Evolutionary conservation across 169 alveolate genomes (phyloP).

Genomic region (Plasmodium adleri): DNA sequence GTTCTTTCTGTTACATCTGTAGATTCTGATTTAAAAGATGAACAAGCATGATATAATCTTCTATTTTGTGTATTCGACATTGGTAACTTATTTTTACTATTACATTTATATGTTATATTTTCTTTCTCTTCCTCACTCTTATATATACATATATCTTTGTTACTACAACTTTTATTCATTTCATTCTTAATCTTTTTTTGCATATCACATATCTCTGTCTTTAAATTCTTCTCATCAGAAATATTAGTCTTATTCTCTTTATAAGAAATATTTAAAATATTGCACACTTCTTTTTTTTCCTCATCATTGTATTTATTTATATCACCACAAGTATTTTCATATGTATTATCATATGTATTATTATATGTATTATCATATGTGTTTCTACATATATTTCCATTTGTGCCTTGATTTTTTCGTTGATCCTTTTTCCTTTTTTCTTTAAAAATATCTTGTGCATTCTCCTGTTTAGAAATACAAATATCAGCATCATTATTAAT

Average conservation of each 20-base stretch:
- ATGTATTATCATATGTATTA: background rate
- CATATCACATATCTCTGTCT: background rate
- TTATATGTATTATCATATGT: background rate
- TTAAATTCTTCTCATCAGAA: no score
- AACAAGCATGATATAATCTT: background rate
- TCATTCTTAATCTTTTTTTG: background rate
- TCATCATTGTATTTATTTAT: background rate
- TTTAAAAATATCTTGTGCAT: background rate
- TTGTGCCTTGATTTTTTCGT: background rate
- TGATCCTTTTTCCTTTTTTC: background rate
- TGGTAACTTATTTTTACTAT: background rate
- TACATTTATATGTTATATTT: slow-evolving; percentile 1
- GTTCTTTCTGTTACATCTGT: slow-evolving; percentile 66
- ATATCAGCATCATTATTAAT: background rate
- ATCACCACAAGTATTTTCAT: no score
- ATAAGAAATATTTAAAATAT: background rate
- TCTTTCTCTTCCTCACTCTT: background rate
- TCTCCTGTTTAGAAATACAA: no score
- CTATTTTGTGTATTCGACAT: background rate
- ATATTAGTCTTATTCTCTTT: no score
- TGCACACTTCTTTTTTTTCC: slow-evolving; percentile 6
- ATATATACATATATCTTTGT: no score
- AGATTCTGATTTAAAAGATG: slow-evolving; percentile 59
- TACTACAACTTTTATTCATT: no score
- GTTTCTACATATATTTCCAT: background rate